phyloP scores from a whole-genome alignment of 176 grass and related monocot species.

The Hordeum vulgare region MorexV3_pseudomolecules_assembly NC_058518.1:480723693-480724192 shows the following conservation, averaged over 20 bases:
- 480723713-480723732: constrained; percentile 40
- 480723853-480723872: too few species aligned
- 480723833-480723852: constrained; percentile 29
- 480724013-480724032: not conserved
- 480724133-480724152: not conserved
- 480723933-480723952: not conserved
- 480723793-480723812: constrained; percentile 19
- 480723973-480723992: constrained; percentile 29
- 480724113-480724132: not conserved
- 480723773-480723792: constrained; percentile 37
- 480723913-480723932: not conserved
- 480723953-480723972: constrained; percentile 14
- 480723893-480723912: constrained; percentile 24
- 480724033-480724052: constrained; percentile 5
- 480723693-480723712: constrained; percentile 72
- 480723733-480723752: constrained; percentile 16
- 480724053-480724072: constrained; percentile 16
- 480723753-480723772: constrained; percentile 40
- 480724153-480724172: not conserved
- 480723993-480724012: constrained; percentile 35
- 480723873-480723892: too few species aligned
- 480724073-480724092: not conserved
- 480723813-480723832: not conserved
- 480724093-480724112: not conserved
- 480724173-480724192: not conserved